Evolutionary conservation across 306 rosid genomes (phyloP).

Genomic region (Glycyrrhiza uralensis): DNA sequence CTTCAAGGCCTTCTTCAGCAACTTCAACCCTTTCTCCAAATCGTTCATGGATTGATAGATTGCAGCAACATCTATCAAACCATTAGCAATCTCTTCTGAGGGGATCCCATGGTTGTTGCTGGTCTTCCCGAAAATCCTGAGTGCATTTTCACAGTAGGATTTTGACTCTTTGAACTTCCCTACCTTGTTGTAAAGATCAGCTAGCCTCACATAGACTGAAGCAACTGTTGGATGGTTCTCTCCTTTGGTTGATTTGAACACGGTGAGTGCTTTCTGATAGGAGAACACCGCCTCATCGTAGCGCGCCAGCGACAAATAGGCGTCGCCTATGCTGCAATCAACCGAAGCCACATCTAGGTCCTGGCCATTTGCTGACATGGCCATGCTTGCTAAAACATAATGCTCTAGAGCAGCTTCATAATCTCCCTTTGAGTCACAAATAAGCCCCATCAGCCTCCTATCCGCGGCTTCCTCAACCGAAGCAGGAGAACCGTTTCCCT

Average conservation of each 20-base stretch:
- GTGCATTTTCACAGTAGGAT: conserved; percentile 72
- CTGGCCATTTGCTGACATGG: conserved; percentile 62
- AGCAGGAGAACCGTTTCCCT: conserved; percentile 50
- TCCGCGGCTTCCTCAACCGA: conserved; percentile 79
- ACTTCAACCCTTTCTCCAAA: conserved; percentile 63
- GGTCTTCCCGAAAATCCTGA: conserved; percentile 56
- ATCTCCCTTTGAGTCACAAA: conserved; percentile 80
- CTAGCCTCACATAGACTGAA: conserved; percentile 73
- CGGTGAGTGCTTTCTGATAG: conserved; percentile 71
- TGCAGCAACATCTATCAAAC: conserved; percentile 73
- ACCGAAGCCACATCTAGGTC: conserved; percentile 65
- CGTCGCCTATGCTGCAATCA: conserved; percentile 85
- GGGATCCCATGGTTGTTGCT: conserved; percentile 58
- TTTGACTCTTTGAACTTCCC: conserved; percentile 81
- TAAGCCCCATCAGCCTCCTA: conserved; percentile 82
- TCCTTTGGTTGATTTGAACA: conserved; percentile 70
- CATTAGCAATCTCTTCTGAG: conserved; percentile 74
- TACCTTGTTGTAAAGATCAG: conserved; percentile 73
- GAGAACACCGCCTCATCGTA: conserved; percentile 77
- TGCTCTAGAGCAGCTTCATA: conserved; percentile 82
- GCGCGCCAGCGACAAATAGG: conserved; percentile 61
- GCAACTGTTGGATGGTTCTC: conserved; percentile 75
- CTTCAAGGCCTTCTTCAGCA: conserved; percentile 76
- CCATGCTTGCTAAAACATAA: conserved; percentile 76
- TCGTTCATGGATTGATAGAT: conserved; percentile 82